Conservation (phyloP, 2,329 filamentous ascomycete species). For the Fusarium beomiforme region DNA sequence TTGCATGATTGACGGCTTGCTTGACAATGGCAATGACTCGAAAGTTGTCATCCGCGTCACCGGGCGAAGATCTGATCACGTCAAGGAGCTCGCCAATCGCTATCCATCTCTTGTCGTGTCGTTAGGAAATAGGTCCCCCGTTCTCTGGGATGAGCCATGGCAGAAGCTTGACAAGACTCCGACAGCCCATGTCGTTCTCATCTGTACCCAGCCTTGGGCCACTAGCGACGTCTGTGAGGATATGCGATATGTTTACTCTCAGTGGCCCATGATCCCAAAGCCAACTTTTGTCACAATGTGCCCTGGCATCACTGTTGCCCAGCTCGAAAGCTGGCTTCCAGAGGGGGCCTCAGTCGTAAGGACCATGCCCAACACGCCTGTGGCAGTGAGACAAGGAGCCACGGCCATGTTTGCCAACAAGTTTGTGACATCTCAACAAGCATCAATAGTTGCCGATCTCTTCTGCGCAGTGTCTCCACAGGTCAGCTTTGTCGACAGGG, state of each 20-base stretch:
- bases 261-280: background rate
- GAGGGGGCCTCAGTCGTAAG: background rate
- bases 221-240: background rate
- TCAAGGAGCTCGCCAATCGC: background rate
- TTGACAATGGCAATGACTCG: background rate
- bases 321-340: background rate
- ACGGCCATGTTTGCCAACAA: background rate
- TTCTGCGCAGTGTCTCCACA: background rate
- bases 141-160: background rate
- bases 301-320: background rate
- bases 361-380: background rate
- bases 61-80: background rate
- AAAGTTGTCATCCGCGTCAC: background rate
- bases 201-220: background rate
- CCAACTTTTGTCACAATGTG: conserved; percentile 1
- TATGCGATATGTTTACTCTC: background rate
- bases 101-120: background rate
- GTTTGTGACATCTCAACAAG: background rate
- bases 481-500: background rate
- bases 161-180: background rate
- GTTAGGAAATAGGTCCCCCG: background rate
- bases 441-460: background rate
- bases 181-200: background rate
- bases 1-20: background rate
- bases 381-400: background rate